Base-by-base conservation (phyloP, 2,329 filamentous ascomycete species). In the Xylaria sp. region DNA sequence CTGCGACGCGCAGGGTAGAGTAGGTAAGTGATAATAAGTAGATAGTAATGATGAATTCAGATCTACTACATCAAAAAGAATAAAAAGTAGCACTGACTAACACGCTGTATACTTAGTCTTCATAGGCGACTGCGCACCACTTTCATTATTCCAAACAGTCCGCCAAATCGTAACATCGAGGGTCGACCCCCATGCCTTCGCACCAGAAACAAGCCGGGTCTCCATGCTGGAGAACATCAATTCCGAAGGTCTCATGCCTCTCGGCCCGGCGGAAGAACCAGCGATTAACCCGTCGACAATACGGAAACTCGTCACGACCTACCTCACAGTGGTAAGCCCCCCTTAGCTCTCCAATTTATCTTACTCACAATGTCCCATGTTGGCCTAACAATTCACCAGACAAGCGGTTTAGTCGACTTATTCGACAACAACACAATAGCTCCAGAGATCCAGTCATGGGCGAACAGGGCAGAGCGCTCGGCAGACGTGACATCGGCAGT, bases 111-210 rank as follows among this genome's bases (percentile, higher is more conserved):
- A 10, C 41, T 18, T 41, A 76, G 76, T 86, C 34, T 87, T 87
- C 72, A 84, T 87, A 28, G 85, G 85, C 5, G 85, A 87, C 72
- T 87, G 85, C 70, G 85, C 85, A 4, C 85, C 85, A 0, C 76
- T 87, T 23, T 87, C 85, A 0, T 84, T 87, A 68, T 87, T 87
- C 70, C 85, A 87, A 70, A 86, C 84, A 0, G 82, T 87, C 7
- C 80, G 85, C 1, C 82, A 85, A 70, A 80, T 87, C 20, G 84
- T 87, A 25, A 85, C 82, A 0, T 81, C 79, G 0, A 78, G 81
- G 6, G 81, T 87, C 39, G 84, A 85, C 20, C 79, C 81, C 13
- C 79, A 83, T 55, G 85, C 84, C 1, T 87, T 87, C 67, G 82
- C 84, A 1, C 83, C 85, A 0, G 82, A 86, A 66, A 83, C 83